Evolutionary conservation across 805 yeast species (phyloP), one percentile per base, ranked within the genome.

Genomic region (Wickerhamomyces rabaulensis): DNA sequence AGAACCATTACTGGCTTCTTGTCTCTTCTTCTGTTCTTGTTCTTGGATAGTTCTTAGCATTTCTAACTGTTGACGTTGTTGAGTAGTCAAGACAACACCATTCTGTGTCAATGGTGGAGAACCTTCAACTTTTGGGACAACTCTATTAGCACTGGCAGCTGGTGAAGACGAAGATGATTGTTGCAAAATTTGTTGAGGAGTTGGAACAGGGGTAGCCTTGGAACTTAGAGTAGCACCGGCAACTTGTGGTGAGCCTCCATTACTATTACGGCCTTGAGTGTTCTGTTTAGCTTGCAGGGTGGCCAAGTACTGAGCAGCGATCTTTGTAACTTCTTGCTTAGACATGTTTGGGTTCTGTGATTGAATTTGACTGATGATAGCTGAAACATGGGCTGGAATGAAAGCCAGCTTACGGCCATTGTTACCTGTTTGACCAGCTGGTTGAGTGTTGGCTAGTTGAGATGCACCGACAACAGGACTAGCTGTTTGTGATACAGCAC

Each of bases 241-340:
- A 13, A 20, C 23, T 36, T 36, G 39, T 7, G 31, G 22, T 9
- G 39, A 29, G 23, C 26, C 43, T 10, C 51, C 44, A 45, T 48
- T 45, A 40, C 61, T 52, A 36, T 51, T 50, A 9, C 53, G 60
- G 53, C 48, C 57, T 47, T 42, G 60, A 26, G 70, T 63, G 41
- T 70, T 75, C 55, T 76, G 80, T 22, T 54, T 57, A 2, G 53
- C 52, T 58, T 79, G 84, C 31, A 78, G 63, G 49, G 73, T 76
- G 1, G 86, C 81, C 51, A 82, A 61, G 54, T 81, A 80, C 15
- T 80, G 73, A 3, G 84, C 84, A 3, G 88, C 87, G 47, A 82
- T 68, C 48, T 78, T 75, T 3, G 84, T 79, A 1, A 82, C 86
- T 55, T 82, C 84, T 47, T 78, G 83, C 50, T 80, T 80, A 10